A percentile compares a stretch with the other conserved stretches of the same genome.
phyloP scores from a whole-genome alignment of 2,329 filamentous ascomycete genomes.

The Cladophialophora carrionii region DNA sequence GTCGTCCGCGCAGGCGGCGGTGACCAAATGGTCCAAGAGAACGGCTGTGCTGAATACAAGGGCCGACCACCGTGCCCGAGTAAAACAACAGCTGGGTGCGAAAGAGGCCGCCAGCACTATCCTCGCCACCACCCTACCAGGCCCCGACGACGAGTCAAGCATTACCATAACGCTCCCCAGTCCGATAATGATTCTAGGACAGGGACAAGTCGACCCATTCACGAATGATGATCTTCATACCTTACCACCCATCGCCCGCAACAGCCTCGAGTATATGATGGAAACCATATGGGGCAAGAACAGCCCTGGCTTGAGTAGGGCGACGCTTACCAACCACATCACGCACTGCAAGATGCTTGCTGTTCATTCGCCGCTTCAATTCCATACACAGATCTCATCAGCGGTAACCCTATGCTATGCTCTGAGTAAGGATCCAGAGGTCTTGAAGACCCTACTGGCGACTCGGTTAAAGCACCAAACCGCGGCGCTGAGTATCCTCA shows the following conservation, averaged over 20 bases:
- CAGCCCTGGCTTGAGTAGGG: not conserved
- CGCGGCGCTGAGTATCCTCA: not conserved
- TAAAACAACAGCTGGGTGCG: not conserved
- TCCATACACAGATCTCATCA: not conserved
- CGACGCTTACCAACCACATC: not conserved
- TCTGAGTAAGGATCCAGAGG: not conserved
- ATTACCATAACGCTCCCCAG: not conserved
- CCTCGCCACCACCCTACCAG: not conserved
- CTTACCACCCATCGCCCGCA: not conserved
- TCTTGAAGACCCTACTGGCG: not conserved
- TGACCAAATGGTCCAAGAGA: constrained; percentile 7
- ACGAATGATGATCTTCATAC: not conserved
- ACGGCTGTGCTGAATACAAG: not conserved
- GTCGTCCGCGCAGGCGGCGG: not conserved
- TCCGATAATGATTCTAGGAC: not conserved
- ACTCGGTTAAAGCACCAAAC: constrained; percentile 6
- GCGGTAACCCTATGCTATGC: constrained; percentile 4
- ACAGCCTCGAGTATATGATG: constrained; percentile 1
- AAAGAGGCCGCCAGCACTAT: not conserved
- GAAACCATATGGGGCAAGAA: not conserved
- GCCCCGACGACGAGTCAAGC: not conserved
- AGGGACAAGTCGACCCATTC: constrained; percentile 1
- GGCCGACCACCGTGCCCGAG: not conserved
- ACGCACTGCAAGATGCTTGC: not conserved
- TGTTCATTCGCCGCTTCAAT: constrained; percentile 6